Evolutionary conservation across 495 filamentous ascomycete genomes (phyloP).

Genomic region (Xylaria grammica): DNA sequence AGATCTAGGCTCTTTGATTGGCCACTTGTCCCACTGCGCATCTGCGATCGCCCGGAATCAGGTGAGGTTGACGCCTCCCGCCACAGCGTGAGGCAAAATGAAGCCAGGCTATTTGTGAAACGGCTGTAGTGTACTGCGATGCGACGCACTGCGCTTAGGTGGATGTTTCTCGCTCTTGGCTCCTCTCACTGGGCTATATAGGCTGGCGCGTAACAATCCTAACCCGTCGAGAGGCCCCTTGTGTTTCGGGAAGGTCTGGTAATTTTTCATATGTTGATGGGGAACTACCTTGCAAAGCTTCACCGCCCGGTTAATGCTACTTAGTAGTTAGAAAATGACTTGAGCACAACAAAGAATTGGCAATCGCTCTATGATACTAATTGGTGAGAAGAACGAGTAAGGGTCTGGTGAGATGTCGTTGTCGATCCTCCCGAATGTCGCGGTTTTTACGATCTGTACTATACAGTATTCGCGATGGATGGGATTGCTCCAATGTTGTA

Average conservation of each 20-base stretch:
- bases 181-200: background rate
- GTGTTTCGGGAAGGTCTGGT: too few relatives aligned
- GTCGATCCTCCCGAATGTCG: too few relatives aligned
- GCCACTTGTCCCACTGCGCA: constrained; percentile 2
- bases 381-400: too few relatives aligned
- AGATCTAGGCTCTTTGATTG: constrained; percentile 13
- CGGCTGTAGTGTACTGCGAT: constrained; percentile 15
- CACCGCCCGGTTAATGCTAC: too few relatives aligned
- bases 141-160: constrained; percentile 9
- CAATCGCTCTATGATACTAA: too few relatives aligned
- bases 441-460: too few relatives aligned
- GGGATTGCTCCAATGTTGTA: background rate
- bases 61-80: constrained; percentile 14
- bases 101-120: constrained; percentile 25
- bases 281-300: too few relatives aligned
- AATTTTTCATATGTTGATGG: background rate
- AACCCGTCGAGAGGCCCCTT: too few relatives aligned
- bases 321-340: too few relatives aligned
- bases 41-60: constrained; percentile 23
- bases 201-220: background rate
- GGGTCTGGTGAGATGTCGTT: too few relatives aligned
- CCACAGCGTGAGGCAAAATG: constrained; percentile 20
- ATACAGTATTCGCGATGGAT: background rate
- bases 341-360: too few relatives aligned
- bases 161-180: background rate